Base-by-base conservation (phyloP, 2,329 filamentous ascomycete species). In the Gyromitra esculenta region DNA sequence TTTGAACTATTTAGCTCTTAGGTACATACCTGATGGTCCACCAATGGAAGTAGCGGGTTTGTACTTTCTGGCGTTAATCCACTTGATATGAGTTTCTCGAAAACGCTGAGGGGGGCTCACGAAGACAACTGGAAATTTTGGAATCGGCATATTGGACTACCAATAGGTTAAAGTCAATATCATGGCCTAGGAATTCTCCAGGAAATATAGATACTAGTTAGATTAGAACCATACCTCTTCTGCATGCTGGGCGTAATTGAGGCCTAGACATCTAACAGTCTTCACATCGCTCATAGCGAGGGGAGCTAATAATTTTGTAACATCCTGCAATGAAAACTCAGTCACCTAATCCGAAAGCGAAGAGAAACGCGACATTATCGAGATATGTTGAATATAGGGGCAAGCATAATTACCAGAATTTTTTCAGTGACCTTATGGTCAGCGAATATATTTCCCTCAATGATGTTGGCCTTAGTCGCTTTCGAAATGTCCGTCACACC, bases 171-270 rank as follows among this genome's bases (percentile, higher is more conserved):
- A 59, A n/a, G 21, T 79, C 43, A 66, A 73, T 50, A 48, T 18
- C 63, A 50, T 6, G 15, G 45, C n/a, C 50, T 15, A 15, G 39
- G 39, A 45, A 59, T 35, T 13, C 8, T 11, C 50, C 4, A 13
- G n/a, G 43, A 21, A 41, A 54, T 69, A 52, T 21, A 62, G 45
- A n/a, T 35, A 43, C 9, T n/a, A 48, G 56, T 52, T 54, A 7
- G n/a, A 76, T 68, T 50, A 77, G 39, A 52, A 21, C n/a, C 15
- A 54, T 80, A 87, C 86, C 85, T 92, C 91, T 81, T 88, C 88
- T 6, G 91, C 91, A 81, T 93, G 91, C 79, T 91, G 86, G 65
- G 88, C 89, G 81, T 93, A 93, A 84, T 93, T 93, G 64, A 93
- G 84, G 0, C 91, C 91, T 11, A 93, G 82, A 79, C 91, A 92